Evolutionary conservation across 2,329 filamentous ascomycete species (phyloP).

Genomic region (Zasmidium citrigriseum): DNA sequence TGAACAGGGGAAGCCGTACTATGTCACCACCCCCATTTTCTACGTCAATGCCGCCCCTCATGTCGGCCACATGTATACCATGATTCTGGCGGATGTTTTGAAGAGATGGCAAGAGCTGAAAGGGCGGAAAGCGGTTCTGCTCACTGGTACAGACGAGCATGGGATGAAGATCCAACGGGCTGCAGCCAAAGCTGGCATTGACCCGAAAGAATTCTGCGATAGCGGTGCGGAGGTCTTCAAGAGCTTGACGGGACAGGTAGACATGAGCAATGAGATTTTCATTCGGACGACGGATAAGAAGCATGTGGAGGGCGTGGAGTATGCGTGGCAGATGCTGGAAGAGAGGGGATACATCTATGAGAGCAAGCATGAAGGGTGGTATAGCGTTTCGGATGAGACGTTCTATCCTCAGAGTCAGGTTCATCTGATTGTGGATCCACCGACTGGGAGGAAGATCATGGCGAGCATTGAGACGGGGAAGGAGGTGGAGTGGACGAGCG

Average conservation of each 20-base stretch:
- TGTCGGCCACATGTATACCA: conserved; percentile 90
- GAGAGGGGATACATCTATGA: conserved; percentile 43
- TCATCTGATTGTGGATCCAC: conserved; percentile 71
- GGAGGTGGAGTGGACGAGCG: conserved; percentile 91
- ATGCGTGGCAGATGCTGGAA: conserved; percentile 82
- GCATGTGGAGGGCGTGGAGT: conserved; percentile 81
- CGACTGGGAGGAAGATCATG: conserved; percentile 81
- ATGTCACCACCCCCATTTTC: conserved; percentile 95
- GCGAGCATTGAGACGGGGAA: conserved; percentile 79
- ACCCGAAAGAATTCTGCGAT: conserved; percentile 86
- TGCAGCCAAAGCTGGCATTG: conserved; percentile 67
- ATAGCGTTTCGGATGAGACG: conserved; percentile 93
- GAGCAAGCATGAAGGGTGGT: conserved; percentile 72
- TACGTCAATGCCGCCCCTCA: conserved; percentile 98
- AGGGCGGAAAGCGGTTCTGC: conserved; percentile 70
- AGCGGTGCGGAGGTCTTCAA: conserved; percentile 77
- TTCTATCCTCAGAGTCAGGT: conserved; percentile 83
- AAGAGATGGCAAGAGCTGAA: conserved; percentile 87
- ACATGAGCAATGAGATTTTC: conserved; percentile 79
- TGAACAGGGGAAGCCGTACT: conserved; percentile 71
- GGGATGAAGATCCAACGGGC: conserved; percentile 96
- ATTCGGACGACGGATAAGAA: conserved; percentile 85
- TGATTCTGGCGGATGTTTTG: conserved; percentile 85
- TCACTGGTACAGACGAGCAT: conserved; percentile 95
- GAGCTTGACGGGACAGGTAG: conserved; percentile 68